phyloP scores from a whole-genome alignment of 768 basidiomycete genomes.

The Xerocomellus amylosporus region DNA sequence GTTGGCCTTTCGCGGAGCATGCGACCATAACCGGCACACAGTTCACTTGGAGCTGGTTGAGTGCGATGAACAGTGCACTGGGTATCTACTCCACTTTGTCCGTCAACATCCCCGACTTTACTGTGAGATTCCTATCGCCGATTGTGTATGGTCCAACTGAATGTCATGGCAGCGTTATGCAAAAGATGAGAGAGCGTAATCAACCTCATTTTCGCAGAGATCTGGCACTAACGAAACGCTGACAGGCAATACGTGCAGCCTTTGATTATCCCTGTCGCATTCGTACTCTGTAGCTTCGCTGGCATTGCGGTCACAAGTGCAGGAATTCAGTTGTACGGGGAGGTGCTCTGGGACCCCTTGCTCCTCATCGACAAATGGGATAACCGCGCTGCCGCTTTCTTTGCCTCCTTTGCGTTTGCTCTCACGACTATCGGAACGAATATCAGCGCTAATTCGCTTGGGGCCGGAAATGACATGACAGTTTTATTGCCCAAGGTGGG shows the following conservation, averaged over 20 bases:
- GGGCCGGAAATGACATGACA: conserved; percentile 82
- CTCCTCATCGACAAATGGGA: conserved; percentile 77
- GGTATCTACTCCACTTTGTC: conserved; percentile 71
- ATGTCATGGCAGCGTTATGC: conserved; percentile 59
- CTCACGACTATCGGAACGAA: conserved; percentile 37
- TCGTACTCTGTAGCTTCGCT: conserved; percentile 73
- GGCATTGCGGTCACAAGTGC: conserved; percentile 82
- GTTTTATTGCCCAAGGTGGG: conserved; percentile 68
- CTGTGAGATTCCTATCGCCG: conserved; percentile 32
- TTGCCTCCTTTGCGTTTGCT: conserved; percentile 70
- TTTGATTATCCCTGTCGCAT: conserved; percentile 70
- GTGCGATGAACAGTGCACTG: conserved; percentile 70
- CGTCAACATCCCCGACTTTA: conserved; percentile 87
- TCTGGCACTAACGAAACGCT: conserved; percentile 2
- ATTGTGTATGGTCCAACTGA: background rate
- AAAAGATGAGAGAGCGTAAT: conserved; percentile 43
- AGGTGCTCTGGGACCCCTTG: conserved; percentile 58
- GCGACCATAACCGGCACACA: conserved; percentile 47
- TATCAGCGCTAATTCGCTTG: conserved; percentile 60
- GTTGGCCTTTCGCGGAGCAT: conserved; percentile 55
- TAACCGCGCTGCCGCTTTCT: conserved; percentile 84
- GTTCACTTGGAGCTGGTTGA: conserved; percentile 75
- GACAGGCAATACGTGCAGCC: conserved; percentile 70
- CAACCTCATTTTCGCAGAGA: background rate
- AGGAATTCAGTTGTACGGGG: conserved; percentile 55